Evolutionary conservation across 306 rosid genomes (phyloP).

Genomic region (Prunus armeniaca): DNA sequence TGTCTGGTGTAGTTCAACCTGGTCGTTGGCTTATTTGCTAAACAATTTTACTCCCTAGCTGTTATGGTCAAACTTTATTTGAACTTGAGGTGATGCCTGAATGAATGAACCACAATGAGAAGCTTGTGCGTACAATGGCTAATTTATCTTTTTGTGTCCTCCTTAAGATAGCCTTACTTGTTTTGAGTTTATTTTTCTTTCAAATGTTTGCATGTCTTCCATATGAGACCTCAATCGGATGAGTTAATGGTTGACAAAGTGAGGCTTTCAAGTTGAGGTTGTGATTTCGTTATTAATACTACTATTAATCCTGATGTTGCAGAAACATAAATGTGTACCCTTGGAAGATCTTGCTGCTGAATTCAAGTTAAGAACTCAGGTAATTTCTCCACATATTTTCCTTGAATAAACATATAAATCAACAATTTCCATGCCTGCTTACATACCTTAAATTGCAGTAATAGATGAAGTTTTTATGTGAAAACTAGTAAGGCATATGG

Average conservation of each 20-base stretch:
- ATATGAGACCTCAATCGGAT: not conserved
- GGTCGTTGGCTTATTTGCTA: not conserved
- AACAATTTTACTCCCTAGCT: not conserved
- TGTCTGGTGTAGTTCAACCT: not conserved
- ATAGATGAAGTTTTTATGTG: not conserved
- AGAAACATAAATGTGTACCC: conserved; percentile 89
- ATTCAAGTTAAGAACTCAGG: conserved; percentile 89
- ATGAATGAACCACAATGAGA: not conserved
- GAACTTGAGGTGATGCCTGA: not conserved
- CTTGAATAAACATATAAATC: not conserved
- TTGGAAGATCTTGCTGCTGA: conserved; percentile 98
- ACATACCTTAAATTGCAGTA: not conserved
- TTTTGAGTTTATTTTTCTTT: not conserved
- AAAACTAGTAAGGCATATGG: not conserved
- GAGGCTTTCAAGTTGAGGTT: not conserved
- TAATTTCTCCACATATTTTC: conserved; percentile 22
- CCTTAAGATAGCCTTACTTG: not conserved
- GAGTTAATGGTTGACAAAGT: not conserved
- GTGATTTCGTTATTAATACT: conserved; percentile 15
- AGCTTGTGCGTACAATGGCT: not conserved
- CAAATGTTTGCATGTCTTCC: not conserved
- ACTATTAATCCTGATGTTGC: conserved; percentile 29
- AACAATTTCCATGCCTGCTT: not conserved
- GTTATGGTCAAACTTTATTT: not conserved
- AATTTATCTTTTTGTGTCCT: not conserved